A percentile compares a stretch with the other conserved stretches of the same genome.
Conservation (phyloP, 2,329 filamentous ascomycete genomes). For the Aspergillus glaucus region DNA sequence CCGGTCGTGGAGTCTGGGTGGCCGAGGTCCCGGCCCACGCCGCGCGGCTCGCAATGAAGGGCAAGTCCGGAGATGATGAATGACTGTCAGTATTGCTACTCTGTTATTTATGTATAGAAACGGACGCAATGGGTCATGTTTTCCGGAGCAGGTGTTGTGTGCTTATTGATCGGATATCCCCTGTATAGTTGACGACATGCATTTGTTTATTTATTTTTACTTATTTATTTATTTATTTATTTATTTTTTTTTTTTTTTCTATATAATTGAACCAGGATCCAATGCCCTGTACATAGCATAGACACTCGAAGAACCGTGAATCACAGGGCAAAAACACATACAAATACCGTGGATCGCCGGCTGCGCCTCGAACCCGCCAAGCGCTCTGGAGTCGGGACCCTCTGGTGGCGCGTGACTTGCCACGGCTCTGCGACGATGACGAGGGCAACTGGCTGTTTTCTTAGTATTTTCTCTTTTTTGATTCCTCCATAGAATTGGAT, state of each 20-base stretch:
- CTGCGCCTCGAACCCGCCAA: slow-evolving; percentile 12
- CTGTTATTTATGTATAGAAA: no score
- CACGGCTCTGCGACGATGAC: no score
- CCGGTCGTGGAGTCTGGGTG: not conserved
- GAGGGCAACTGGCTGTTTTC: no score
- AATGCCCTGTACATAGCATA: no score
- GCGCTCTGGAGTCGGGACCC: slow-evolving; percentile 13
- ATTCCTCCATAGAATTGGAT: not conserved
- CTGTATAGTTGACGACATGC: not conserved
- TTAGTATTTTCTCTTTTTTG: not conserved
- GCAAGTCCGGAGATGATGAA: no score
- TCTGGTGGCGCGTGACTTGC: not conserved
- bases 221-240: slow-evolving; percentile 1
- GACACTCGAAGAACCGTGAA: no score
- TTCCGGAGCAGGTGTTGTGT: not conserved
- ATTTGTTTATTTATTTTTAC: slow-evolving; percentile 2
- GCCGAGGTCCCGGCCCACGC: not conserved
- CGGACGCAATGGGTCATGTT: not conserved
- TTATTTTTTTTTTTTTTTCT: slow-evolving; percentile 6
- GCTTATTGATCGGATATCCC: not conserved
- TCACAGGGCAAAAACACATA: no score
- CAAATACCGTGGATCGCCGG: no score
- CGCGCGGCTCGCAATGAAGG: no score
- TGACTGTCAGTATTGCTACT: not conserved
- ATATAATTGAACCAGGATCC: not conserved